A percentile compares a stretch with the other conserved stretches of the same genome.
Conservation (phyloP, 2,329 filamentous ascomycete genomes). For the Nannizziopsis barbatae region DNA sequence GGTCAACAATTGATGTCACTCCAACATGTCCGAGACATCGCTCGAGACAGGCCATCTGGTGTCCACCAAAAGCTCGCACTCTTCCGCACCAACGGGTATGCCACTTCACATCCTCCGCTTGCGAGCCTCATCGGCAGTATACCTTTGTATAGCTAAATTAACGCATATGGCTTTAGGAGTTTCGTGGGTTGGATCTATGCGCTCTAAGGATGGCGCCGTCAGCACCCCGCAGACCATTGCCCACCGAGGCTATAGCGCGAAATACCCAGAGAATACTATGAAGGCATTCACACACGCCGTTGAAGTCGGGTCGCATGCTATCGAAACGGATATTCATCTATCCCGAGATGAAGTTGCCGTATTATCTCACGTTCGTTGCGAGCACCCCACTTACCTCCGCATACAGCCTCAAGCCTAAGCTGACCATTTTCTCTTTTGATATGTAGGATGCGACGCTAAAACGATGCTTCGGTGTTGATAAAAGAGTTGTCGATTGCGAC, state of each 20-base stretch:
- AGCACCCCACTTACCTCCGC: neutral
- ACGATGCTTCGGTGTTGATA: constrained; percentile 67
- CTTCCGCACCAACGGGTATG: neutral
- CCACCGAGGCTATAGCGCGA: constrained; percentile 49
- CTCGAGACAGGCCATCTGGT: constrained; percentile 7
- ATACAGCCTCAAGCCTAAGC: neutral
- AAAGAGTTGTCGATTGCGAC: constrained; percentile 61
- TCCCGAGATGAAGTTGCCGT: constrained; percentile 75
- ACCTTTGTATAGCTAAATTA: too few relatives aligned
- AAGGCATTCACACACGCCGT: constrained; percentile 64
- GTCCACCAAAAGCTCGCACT: constrained; percentile 6
- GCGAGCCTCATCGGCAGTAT: neutral
- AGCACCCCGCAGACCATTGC: constrained; percentile 29
- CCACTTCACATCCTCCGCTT: neutral
- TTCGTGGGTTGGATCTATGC: constrained; percentile 2
- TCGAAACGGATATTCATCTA: constrained; percentile 83
- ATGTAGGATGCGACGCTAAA: constrained; percentile 60
- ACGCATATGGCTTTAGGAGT: neutral
- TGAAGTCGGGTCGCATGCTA: constrained; percentile 60
- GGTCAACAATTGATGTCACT: neutral
- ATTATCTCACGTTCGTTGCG: constrained; percentile 55
- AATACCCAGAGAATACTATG: constrained; percentile 78
- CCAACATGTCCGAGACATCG: neutral
- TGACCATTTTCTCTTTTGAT: neutral
- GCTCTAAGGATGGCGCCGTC: constrained; percentile 1